Conservation (phyloP, 2,329 filamentous ascomycete genomes). For the Epichloe typhina region DNA sequence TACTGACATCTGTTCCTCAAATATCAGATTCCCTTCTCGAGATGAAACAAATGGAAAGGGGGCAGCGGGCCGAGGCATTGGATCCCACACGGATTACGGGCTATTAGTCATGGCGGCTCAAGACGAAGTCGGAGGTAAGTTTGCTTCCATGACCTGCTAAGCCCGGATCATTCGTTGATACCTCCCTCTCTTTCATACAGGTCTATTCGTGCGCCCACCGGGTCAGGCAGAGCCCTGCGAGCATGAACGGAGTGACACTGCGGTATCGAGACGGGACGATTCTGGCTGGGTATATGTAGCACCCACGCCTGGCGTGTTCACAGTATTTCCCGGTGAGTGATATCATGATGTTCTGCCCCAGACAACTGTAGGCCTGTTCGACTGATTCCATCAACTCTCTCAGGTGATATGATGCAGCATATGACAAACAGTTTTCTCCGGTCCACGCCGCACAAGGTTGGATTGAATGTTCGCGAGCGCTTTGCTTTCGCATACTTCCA, state of each 20-base stretch:
- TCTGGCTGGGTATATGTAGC: slow-evolving; percentile 35
- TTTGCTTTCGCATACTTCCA: slow-evolving; percentile 39
- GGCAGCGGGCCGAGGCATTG: slow-evolving; percentile 34
- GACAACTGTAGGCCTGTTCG: neutral
- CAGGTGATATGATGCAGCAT: slow-evolving; percentile 39
- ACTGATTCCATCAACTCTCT: neutral
- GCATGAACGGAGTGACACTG: slow-evolving; percentile 28
- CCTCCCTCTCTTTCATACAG: slow-evolving; percentile 8
- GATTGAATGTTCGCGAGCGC: slow-evolving; percentile 32
- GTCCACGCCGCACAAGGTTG: slow-evolving; percentile 37
- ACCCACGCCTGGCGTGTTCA: slow-evolving; percentile 29
- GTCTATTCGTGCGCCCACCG: slow-evolving; percentile 33
- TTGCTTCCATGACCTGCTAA: neutral
- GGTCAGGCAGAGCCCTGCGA: slow-evolving; percentile 27
- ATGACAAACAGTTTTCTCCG: slow-evolving; percentile 31
- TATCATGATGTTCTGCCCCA: neutral
- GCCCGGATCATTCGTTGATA: neutral
- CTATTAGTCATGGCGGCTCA: slow-evolving; percentile 37
- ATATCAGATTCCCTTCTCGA: slow-evolving; percentile 17
- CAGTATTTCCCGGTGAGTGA: slow-evolving; percentile 32
- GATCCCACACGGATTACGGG: slow-evolving; percentile 38
- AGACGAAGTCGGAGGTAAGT: slow-evolving; percentile 33
- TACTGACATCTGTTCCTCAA: neutral
- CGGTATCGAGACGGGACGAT: slow-evolving; percentile 30
- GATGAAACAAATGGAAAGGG: slow-evolving; percentile 33